Evolutionary conservation across 2,329 filamentous ascomycete species (phyloP), one percentile per base, ranked within the genome.

Genomic region (Fusarium proliferatum): DNA sequence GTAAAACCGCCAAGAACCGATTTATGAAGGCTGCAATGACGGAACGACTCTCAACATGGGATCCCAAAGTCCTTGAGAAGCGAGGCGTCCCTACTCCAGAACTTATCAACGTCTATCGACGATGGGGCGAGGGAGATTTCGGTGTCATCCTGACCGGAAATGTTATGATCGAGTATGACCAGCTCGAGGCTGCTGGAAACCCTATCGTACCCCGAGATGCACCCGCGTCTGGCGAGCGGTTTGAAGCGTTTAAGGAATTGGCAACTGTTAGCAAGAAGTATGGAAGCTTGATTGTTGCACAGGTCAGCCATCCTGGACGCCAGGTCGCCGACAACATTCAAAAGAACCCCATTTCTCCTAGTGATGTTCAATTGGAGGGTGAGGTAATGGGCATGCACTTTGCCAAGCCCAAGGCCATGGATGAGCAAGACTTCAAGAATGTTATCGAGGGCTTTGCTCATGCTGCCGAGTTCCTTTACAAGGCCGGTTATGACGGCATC

Each of bases 21-120:
- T 90, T 92, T 76, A 80, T 92, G 72, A 93, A 93, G 80, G 89
- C 84, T 10, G 88, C 91, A 46, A 92, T 93, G 91, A 88, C 88
- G 4, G 91, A 93, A 79, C 84, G 86, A 12, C 82, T 92, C 19
- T 88, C 89, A 1, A 89, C 87, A 9, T 93, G 89, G 89, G 85
- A 88, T 65, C 83, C 86, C 11, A 85, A 85, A 30, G 84, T 89
- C 63, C 74, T 88, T 13, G 80, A 85, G 28, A 84, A 84, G 7
- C 86, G 91, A 46, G 84, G 84, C 1, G 74, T 85, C 28, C 84
- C 84, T 3, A 80, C 81, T 7, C 72, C 79, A 36, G 79, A 84
- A 49, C 75, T 82, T 26, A 78, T 89, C 75, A 87, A 90, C 38
- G 82, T 90, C 45, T 92, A 92, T 80, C 83, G 85, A 55, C 59